Evolutionary conservation across 2,329 filamentous ascomycete genomes (phyloP).

Genomic region (Alternaria sp.): DNA sequence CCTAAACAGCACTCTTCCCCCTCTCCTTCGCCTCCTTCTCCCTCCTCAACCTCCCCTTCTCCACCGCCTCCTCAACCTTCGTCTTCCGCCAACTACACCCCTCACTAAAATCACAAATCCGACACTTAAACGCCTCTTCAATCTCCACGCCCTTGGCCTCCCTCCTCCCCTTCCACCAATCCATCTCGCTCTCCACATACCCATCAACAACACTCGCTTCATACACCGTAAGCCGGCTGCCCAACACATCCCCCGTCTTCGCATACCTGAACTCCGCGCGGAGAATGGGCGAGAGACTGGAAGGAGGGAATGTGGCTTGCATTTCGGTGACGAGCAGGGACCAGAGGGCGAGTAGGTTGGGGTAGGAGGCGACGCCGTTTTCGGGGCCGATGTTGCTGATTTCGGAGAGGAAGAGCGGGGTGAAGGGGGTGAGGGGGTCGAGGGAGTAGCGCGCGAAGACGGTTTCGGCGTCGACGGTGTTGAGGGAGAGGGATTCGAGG

Average conservation of each 20-base stretch:
- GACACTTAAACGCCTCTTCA: conserved; percentile 88
- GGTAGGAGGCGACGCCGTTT: conserved; percentile 62
- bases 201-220: conserved; percentile 66
- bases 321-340: conserved; percentile 67
- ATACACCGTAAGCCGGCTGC: conserved; percentile 68
- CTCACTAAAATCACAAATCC: conserved; percentile 81
- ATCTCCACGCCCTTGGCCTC: conserved; percentile 76
- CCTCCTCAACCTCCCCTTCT: conserved; percentile 41
- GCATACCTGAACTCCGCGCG: conserved; percentile 62
- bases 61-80: conserved; percentile 68
- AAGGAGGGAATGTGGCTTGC: conserved; percentile 59
- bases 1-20: conserved; percentile 36
- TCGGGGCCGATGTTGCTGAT: conserved; percentile 64
- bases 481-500: conserved; percentile 75
- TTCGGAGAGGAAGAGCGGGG: conserved; percentile 78
- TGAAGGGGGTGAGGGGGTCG: conserved; percentile 70
- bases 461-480: conserved; percentile 70
- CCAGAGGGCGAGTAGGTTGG: conserved; percentile 67
- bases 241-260: conserved; percentile 59
- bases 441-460: conserved; percentile 77
- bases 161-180: conserved; percentile 87
- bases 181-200: conserved; percentile 73
- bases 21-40: conserved; percentile 23
- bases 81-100: conserved; percentile 77
- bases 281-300: conserved; percentile 56